Base-by-base conservation (phyloP, 768 basidiomycete species). In the Coprinellus micaceus region DNA sequence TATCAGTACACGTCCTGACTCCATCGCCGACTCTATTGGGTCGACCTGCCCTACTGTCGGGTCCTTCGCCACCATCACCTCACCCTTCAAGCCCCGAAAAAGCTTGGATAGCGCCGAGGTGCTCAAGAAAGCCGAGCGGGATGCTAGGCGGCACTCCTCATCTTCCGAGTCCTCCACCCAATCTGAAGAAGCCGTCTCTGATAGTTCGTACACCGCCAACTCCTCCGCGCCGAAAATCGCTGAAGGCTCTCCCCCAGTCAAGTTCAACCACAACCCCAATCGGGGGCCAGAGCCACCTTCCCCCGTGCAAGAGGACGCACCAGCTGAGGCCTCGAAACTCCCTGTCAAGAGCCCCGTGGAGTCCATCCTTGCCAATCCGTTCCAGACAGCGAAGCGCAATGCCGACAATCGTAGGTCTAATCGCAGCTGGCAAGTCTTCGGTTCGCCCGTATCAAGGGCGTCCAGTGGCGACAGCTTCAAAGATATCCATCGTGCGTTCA, bases 301-400 rank as follows among this genome's bases (percentile, higher is more conserved):
- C 26, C 67, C 74, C 11, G 61, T 66, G 26, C 67, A 86, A 46
- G 75, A 79, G 54, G 73, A 78, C 5, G 74, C 84, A 2, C 83
- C 79, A 3, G 83, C 86, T 58, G 81, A 74, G 4, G 6, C 48
- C 64, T 60, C 60, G 66, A 22, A 50, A 33, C 13, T 33, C 33
- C 33, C 33, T 33, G 13, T 13, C 52, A 71, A 63, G 41, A 58
- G 63, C 12, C 57, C 57, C 2, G 53, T 44, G 40, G 48, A 24
- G 9, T 54, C 25, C 63, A 63, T 25, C 13, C 48, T 61, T 22
- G 40, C 58, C n/a, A 52, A 56, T 22, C 63, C 64, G 12, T 39
- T 60, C n/a, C 59, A 46, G 7, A 60, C 62, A 11, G 61, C 58
- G 43, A 21, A 56, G 53, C 24, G 61, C 63, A 17, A 28, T 28